Percentiles rank a stretch among this genome's conserved stretches.
These are phyloP conservation scores for Heritiera littoralis DNA, from an alignment of 345 rosid genomes.

Conservation along the genomic window DNA sequence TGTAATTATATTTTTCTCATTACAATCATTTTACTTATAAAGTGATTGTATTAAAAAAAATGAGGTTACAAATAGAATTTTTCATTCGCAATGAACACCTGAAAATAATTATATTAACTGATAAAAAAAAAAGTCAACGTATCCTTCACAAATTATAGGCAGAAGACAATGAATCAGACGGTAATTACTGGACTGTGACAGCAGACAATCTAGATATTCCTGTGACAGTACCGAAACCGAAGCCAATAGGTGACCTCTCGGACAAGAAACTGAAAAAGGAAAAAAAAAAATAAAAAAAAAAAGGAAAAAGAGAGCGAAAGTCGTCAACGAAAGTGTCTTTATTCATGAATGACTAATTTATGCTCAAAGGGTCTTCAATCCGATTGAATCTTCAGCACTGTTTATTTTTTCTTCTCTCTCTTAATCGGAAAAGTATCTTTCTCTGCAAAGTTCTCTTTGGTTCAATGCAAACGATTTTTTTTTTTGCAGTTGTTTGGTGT, in stretches of 20 bases:
- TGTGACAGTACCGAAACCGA: neutral
- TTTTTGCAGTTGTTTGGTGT: neutral
- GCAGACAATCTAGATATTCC: too few relatives aligned
- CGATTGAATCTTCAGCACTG: slow-evolving; percentile 5
- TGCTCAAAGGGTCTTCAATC: neutral
- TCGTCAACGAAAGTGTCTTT: slow-evolving; percentile 8
- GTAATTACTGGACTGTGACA: neutral
- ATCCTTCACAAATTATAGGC: neutral
- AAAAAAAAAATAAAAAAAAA: neutral
- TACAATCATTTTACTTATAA: too few relatives aligned
- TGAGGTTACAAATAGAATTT: too few relatives aligned
- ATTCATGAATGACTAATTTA: neutral
- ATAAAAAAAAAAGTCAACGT: neutral
- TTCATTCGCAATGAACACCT: too few relatives aligned
- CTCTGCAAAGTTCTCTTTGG: neutral
- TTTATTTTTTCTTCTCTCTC: slow-evolving; percentile 5
- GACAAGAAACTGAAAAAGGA: neutral
- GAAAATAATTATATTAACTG: too few relatives aligned
- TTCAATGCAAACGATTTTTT: neutral
- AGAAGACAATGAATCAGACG: neutral
- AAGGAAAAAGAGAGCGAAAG: neutral
- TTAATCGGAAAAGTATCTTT: slow-evolving; percentile 11
- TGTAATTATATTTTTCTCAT: too few relatives aligned
- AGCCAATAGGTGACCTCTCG: neutral
- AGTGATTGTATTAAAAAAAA: too few relatives aligned